phyloP scores from a whole-genome alignment of 306 rosid genomes.

The Vicia faba region DNA sequence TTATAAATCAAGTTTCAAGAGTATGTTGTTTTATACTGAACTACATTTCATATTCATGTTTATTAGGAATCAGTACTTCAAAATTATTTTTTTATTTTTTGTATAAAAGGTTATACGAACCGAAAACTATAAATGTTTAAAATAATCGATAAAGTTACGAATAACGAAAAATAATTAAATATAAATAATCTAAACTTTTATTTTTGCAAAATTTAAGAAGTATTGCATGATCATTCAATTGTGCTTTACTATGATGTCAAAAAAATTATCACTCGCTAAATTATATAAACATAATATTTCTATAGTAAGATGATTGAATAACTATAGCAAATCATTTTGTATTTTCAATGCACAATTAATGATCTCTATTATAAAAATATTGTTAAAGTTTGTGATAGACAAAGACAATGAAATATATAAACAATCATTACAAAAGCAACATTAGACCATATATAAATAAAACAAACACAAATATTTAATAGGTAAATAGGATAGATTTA shows the following conservation, averaged over 20 bases:
- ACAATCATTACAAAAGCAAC: neutral
- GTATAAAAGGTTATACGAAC: neutral
- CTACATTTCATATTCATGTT: neutral
- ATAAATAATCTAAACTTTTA: no score
- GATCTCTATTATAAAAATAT: neutral
- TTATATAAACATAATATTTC: neutral
- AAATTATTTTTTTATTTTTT: neutral
- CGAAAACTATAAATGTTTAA: neutral
- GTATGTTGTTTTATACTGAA: no score
- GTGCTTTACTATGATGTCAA: neutral
- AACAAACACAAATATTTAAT: neutral
- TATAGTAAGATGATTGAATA: neutral
- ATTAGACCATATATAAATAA: neutral
- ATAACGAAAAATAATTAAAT: no score
- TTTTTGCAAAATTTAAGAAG: no score
- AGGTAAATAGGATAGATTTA: neutral
- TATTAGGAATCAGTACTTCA: neutral
- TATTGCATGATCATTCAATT: neutral
- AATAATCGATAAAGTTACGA: no score
- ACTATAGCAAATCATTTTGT: neutral
- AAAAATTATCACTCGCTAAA: neutral
- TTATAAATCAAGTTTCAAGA: no score
- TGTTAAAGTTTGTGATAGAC: neutral
- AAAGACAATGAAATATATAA: neutral
- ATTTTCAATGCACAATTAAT: neutral